Base-by-base conservation (phyloP, 768 basidiomycete species). In the Gymnopilus dilepis region DNA sequence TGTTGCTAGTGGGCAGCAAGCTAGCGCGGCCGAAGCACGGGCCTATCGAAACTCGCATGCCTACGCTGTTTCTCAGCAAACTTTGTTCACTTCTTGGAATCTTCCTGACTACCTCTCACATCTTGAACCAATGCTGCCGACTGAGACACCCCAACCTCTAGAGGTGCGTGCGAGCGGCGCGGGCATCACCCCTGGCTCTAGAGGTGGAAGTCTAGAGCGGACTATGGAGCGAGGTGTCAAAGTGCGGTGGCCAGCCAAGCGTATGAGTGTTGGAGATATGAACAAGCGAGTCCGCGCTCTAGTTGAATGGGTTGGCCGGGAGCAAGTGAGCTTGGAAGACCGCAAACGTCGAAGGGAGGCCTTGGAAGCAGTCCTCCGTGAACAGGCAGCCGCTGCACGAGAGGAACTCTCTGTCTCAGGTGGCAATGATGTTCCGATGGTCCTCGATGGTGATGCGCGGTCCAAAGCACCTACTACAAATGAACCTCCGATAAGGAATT, bases 181-280 rank as follows among this genome's bases (percentile, higher is more conserved):
- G 58, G 62, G 58, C 34, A 64, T 65, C 28, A 58, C 65, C 17
- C 60, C 64, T 8, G 77, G 76, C 47, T 68, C 73, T 1, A 76
- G 82, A 40, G 80, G 82, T 38, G 87, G 85, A 54, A 84, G 84
- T 56, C 67, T 80, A n/a, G 88, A 89, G 58, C 79, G 81, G 65
- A 86, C 83, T 8, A 80, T 83, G 72, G 89, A 94, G 70, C 80
- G 92, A 48, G 91, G 91, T 8, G 91, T 93, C 13, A 90, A 93
- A 73, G 90, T 97, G 59, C 91, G 93, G 69, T 99, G 94, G 90
- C 97, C 96, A 1, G 87, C 87, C 65, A 95, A 96, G 76, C 84
- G 97, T 54, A 95, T 89, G 86, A 97, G 95, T 67, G 90, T 97
- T n/a, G 91, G 89, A 19, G 97, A 98, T 73, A 97, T 99, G 94